Evolutionary conservation across 1,284 basidiomycete genomes (phyloP), one percentile per base, ranked within the genome.

Genomic region (Meira miltonrushii): DNA sequence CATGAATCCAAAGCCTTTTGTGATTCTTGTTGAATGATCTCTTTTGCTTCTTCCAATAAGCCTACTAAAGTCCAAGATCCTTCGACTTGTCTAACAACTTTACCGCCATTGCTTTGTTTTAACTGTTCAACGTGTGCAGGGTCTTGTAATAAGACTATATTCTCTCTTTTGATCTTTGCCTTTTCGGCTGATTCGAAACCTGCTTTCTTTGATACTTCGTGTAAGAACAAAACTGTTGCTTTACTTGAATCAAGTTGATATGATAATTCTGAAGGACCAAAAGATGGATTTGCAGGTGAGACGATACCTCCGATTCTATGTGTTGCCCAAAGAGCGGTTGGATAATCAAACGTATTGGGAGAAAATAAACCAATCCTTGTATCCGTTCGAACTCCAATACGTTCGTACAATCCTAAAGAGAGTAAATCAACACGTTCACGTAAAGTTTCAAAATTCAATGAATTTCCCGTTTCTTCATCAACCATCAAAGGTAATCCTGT

Each of bases 271-370:
- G 83, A 82, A 6, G 78, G 78, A 4, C 83, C 84, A 72, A 87
- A 90, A 7, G 84, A 81, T 0, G 88, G 87, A 69, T 90, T 91
- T 1, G 85, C 85, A 17, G 82, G 85, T 82, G 86, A 86, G 75
- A 87, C 81, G 54, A 87, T 83, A 2, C 81, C 89, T 11, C 89
- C 88, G 12, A 89, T 78, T 44, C 84, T 83, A 66, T 90, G 88
- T 1, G 82, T 78, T 1, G 88, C 90, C 88, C 89, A 91, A 11
- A 90, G 80, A 1, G 81, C 81, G 9, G 85, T 80, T 0, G 85
- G 84, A 64, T 89, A 91, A 74, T 89, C 88, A 54, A 73, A 57
- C 49, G 55, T 61, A 57, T 73, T 73, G 55, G 69, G 58, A 2
- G 66, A 67, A 33, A 68, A 73, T 53, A 70, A 46, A 46, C 58